Evolutionary conservation across 148 eudicot species (phyloP), one percentile per base, ranked within the genome.

Genomic region (Camellia japonica): DNA sequence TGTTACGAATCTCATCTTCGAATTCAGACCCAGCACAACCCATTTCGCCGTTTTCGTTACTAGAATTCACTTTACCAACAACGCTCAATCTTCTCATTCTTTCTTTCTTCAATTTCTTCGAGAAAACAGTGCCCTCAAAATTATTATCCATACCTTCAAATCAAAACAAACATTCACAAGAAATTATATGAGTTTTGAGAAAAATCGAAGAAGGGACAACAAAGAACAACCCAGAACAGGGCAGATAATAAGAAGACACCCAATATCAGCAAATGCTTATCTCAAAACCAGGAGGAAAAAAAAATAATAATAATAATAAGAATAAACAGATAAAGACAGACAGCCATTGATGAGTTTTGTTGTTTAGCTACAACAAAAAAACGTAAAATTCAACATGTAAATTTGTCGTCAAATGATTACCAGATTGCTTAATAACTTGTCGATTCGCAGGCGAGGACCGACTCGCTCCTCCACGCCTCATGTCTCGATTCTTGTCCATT

Each of bases 51-150:
- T 75, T 23, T 30, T 30, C 38, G 1, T 30, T 30, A 30, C 38
- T 30, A 30, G 71, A 59, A 70, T 41, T 64, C 61, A 61, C 43
- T 64, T 74, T 77, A n/a, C 63, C 81, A 63, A 81, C 82, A 70
- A 78, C 61, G 83, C 81, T 81, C 75, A 89, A 80, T 75, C 70
- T 82, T 79, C 84, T 88, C 42, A 82, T 55, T 79, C 81, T 86
- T 77, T 78, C 83, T 80, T 70, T 82, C 83, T 79, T 84, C 60
- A 55, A 66, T 68, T 79, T 46, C 79, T 76, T 12, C 30, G 51
- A 73, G 42, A 78, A 66, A 62, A 58, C 71, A 19, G 10, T 7
- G 6, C 55, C 61, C 69, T 61, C 71, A 23, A 60, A 15, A 51
- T 55, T 62, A 54, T 72, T 38, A 56, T 79, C 65, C 58, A 76